Evolutionary conservation across 495 filamentous ascomycete species (phyloP), one percentile per base, ranked within the genome.

Genomic region (Penicillium canariense): DNA sequence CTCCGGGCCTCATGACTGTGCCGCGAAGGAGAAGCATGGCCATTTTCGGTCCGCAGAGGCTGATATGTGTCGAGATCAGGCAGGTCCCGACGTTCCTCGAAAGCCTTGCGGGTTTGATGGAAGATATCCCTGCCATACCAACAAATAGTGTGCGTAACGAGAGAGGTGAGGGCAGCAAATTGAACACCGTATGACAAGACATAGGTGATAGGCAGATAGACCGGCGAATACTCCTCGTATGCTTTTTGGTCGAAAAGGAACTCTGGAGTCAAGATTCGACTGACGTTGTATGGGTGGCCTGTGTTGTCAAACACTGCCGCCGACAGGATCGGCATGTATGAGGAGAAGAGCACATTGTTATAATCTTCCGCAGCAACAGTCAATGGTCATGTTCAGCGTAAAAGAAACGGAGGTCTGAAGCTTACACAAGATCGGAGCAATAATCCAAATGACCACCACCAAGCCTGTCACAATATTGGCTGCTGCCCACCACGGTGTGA

Each of bases 401-500:
- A 5, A 23, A 17, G 14, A 30, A n/a, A 36, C 12, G 14, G 11
- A 15, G 48, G 10, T 12, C 25, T 5, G 12, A 11, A n/a, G 17
- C 58, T 59, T 58, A 68, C 65, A 68, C 17, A 89, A 73, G 25
- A 91, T 82, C 3, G 90, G 90, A 4, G 90, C 88, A 30, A 87
- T 73, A 45, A 91, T 77, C 86, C 89, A 93, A 80, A 93, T 92
- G 12, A 94, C 85, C 20, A 89, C 71, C 11, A 92, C 83, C 50
- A 93, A 72, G 10, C 90, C 90, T 30, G 85, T 86, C 23, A 94
- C 81, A 34, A 94, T 89, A 63, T 95, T 95, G 67, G 90, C 82
- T 8, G 89, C 88, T 4, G 90, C 90, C 91, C 91, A 95, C 70
- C 90, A 94, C 1, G 91, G 90, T 2, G 86, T 90, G 3, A 93